Conservation (phyloP, 2,329 filamentous ascomycete genomes). For the Zymoseptoria ardabiliae region DNA sequence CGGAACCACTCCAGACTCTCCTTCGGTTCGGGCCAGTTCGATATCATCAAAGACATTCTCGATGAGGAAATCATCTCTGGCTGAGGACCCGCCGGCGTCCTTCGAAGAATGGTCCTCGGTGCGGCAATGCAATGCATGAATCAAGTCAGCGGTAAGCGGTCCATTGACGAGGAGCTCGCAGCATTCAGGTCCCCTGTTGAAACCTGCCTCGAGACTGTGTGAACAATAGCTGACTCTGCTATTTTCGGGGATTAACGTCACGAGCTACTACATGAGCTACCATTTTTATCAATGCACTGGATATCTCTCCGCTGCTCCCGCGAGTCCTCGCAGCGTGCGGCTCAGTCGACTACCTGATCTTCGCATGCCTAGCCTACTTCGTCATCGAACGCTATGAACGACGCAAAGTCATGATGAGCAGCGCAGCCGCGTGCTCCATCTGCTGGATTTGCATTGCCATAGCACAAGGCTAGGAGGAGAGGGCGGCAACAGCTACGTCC, state of each 20-base stretch:
- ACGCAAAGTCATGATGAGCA: slow-evolving; percentile 43
- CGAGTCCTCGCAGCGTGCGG: slow-evolving; percentile 46
- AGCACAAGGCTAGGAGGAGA: slow-evolving; percentile 34
- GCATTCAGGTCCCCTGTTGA: too few relatives aligned
- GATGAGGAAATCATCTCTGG: slow-evolving; percentile 41
- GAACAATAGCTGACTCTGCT: background rate
- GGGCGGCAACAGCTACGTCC: slow-evolving; percentile 37
- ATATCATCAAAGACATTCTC: slow-evolving; percentile 44
- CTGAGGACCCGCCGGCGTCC: slow-evolving; percentile 31
- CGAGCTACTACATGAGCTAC: slow-evolving; percentile 34
- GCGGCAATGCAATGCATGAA: slow-evolving; percentile 25
- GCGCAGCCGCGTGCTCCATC: slow-evolving; percentile 41
- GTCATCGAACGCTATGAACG: slow-evolving; percentile 44
- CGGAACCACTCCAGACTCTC: slow-evolving; percentile 35
- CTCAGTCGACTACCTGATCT: slow-evolving; percentile 44
- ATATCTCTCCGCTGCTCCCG: slow-evolving; percentile 41
- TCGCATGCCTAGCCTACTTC: slow-evolving; percentile 41
- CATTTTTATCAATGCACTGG: slow-evolving; percentile 45
- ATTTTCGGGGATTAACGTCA: slow-evolving; percentile 20
- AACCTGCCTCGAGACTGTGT: background rate
- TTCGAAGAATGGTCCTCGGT: slow-evolving; percentile 20
- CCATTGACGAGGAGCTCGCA: background rate
- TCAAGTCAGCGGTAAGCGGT: slow-evolving; percentile 8
- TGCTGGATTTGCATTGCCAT: slow-evolving; percentile 46
- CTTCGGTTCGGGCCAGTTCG: slow-evolving; percentile 40